These are phyloP conservation scores for Sarcocystis neurona DNA, from an alignment of 169 alveolate species.

Conservation along the genomic window DNA sequence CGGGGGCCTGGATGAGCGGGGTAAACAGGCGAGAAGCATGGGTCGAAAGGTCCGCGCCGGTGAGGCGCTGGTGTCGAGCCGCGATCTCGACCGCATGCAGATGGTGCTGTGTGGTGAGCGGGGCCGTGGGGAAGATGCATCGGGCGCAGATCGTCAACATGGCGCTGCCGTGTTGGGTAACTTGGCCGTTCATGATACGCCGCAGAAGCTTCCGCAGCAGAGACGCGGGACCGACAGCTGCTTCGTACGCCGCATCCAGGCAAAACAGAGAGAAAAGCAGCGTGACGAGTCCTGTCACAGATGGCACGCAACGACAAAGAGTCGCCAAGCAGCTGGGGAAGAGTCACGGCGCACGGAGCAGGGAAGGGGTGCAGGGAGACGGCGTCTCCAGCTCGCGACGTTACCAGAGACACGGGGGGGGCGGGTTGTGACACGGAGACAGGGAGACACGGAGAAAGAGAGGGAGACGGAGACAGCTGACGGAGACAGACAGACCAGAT, in stretches of 20 bases:
- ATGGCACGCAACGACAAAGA: background rate
- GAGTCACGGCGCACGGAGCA: background rate
- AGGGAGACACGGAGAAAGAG: conserved; percentile 3
- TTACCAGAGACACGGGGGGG: background rate
- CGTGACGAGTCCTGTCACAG: background rate
- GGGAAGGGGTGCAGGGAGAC: background rate
- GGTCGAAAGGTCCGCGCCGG: conserved; percentile 13
- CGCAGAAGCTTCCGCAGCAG: background rate
- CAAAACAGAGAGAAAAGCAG: conserved; percentile 20
- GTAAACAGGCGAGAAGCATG: too few relatives aligned
- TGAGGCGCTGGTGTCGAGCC: background rate
- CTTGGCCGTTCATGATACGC: background rate
- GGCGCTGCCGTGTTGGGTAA: background rate
- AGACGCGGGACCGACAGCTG: background rate
- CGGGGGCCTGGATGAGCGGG: too few relatives aligned
- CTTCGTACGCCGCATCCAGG: conserved; percentile 14
- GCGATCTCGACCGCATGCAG: conserved; percentile 30
- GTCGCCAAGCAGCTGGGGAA: background rate
- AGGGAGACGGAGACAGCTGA: background rate
- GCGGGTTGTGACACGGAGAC: too few relatives aligned
- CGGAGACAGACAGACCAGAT: background rate
- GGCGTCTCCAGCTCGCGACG: background rate
- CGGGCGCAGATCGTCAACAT: conserved; percentile 31
- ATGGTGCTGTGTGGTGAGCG: background rate
- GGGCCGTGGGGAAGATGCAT: background rate